A percentile compares a stretch with the other conserved stretches of the same genome.
These are phyloP conservation scores for Calonectria pteridis DNA, from an alignment of 2,329 filamentous ascomycete genomes.

Conservation along the genomic window DNA sequence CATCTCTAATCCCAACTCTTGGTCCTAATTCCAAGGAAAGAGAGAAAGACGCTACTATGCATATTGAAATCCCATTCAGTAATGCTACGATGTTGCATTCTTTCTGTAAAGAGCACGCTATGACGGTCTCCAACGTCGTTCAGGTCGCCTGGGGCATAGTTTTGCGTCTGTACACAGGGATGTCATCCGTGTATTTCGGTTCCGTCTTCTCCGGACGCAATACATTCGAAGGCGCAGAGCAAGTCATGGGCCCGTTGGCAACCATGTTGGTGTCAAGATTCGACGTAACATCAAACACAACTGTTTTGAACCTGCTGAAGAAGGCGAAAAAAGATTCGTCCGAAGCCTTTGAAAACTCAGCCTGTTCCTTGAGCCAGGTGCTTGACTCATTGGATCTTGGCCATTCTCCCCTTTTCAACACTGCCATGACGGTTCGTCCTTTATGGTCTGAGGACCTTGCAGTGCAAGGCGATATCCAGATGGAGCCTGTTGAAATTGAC, in stretches of 20 bases:
- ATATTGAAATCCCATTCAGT: constrained; percentile 2
- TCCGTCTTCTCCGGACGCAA: constrained; percentile 3
- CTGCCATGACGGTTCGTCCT: constrained; percentile 2
- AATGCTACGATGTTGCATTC: not conserved
- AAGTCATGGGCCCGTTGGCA: constrained; percentile 1
- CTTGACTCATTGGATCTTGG: constrained; percentile 5
- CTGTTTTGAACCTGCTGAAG: constrained; percentile 1
- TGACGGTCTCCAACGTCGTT: constrained; percentile 1
- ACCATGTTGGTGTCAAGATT: constrained; percentile 8
- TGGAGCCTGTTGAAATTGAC: constrained; percentile 2
- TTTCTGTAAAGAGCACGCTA: constrained; percentile 1
- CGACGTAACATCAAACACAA: not conserved
- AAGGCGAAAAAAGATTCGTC: constrained; percentile 3
- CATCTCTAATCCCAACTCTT: constrained; percentile 1
- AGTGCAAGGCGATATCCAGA: constrained; percentile 1
- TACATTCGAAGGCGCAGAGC: constrained; percentile 9
- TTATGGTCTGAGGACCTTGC: constrained; percentile 9
- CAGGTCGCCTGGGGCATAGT: constrained; percentile 5
- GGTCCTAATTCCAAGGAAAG: not conserved
- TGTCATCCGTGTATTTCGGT: not conserved
- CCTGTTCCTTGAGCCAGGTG: constrained; percentile 4
- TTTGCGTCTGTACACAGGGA: constrained; percentile 5
- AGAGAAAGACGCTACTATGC: not conserved
- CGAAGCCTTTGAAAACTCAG: constrained; percentile 1
- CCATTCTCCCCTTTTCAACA: constrained; percentile 6